These are phyloP conservation scores for Globisporangium irregulare DNA, from an alignment of 352 stramenopile genomes.

Conservation along the genomic window DNA sequence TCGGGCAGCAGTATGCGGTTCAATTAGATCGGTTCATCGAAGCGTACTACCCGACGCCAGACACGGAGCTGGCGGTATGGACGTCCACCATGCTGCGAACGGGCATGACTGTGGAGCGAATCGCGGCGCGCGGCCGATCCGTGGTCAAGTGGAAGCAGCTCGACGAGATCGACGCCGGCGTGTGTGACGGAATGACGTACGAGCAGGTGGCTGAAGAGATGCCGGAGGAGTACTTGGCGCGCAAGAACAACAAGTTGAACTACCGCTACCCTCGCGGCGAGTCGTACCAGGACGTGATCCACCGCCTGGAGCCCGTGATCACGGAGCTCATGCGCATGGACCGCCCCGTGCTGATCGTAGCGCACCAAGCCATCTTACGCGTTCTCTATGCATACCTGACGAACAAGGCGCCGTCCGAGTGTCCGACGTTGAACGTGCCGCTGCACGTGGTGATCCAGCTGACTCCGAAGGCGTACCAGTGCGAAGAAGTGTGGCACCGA, in stretches of 20 bases:
- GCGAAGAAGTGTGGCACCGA: slow-evolving; percentile 92
- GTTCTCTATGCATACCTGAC: slow-evolving; percentile 97
- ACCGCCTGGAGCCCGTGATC: slow-evolving; percentile 95
- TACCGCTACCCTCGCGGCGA: slow-evolving; percentile 91
- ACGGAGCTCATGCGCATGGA: slow-evolving; percentile 96
- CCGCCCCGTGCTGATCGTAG: slow-evolving; percentile 91
- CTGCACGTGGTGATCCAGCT: slow-evolving; percentile 96
- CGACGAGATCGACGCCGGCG: slow-evolving; percentile 96
- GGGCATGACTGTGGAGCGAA: slow-evolving; percentile 93
- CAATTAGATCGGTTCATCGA: slow-evolving; percentile 93
- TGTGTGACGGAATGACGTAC: slow-evolving; percentile 97
- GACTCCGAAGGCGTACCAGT: slow-evolving; percentile 92
- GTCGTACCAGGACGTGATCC: slow-evolving; percentile 97
- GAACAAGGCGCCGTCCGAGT: slow-evolving; percentile 90
- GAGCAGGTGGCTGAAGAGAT: slow-evolving; percentile 95
- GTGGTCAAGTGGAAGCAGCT: slow-evolving; percentile 91
- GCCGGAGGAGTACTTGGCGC: slow-evolving; percentile 92
- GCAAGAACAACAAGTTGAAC: slow-evolving; percentile 90
- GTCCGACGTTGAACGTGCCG: slow-evolving; percentile 91
- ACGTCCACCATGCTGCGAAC: slow-evolving; percentile 96
- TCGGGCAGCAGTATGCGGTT: slow-evolving; percentile 92
- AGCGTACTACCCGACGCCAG: slow-evolving; percentile 75
- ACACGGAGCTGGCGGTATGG: slow-evolving; percentile 91
- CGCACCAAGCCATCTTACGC: slow-evolving; percentile 94
- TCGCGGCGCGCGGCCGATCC: slow-evolving; percentile 44